These are phyloP conservation scores for Eremothecium coryli DNA, from an alignment of 1,139 yeast genomes.

Conservation along the genomic window DNA sequence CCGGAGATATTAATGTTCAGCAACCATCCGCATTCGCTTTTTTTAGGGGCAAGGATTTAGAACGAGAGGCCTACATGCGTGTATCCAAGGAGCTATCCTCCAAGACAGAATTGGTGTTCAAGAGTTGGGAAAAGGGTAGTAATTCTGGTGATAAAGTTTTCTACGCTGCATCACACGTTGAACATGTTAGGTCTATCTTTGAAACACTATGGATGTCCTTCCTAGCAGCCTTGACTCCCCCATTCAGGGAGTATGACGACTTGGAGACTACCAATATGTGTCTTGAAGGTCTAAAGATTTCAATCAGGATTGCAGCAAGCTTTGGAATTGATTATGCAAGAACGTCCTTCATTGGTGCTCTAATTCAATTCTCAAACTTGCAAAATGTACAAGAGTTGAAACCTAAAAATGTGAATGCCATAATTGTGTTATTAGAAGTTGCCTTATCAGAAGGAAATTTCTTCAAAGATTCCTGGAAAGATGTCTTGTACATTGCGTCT, in stretches of 20 bases:
- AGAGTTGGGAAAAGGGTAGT: slow-evolving; percentile 51
- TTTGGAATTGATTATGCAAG: slow-evolving; percentile 81
- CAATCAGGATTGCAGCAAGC: slow-evolving; percentile 75
- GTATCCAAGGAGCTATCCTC: slow-evolving; percentile 88
- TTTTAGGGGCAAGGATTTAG: slow-evolving; percentile 67
- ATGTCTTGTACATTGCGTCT: slow-evolving; percentile 69
- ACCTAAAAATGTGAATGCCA: slow-evolving; percentile 72
- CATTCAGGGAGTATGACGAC: slow-evolving; percentile 84
- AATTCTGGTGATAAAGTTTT: slow-evolving; percentile 31
- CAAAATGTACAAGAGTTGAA: slow-evolving; percentile 73
- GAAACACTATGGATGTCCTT: slow-evolving; percentile 96
- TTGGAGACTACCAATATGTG: slow-evolving; percentile 61
- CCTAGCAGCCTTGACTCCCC: slow-evolving; percentile 87
- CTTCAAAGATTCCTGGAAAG: slow-evolving; percentile 73
- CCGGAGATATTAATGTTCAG: slow-evolving; percentile 45
- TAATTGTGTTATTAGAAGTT: slow-evolving; percentile 61
- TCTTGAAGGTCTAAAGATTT: slow-evolving; percentile 74
- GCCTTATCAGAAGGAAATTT: slow-evolving; percentile 72
- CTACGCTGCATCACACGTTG: slow-evolving; percentile 64
- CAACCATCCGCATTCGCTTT: slow-evolving; percentile 48
- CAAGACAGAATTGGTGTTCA: slow-evolving; percentile 80
- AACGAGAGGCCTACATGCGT: slow-evolving; percentile 79
- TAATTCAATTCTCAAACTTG: slow-evolving; percentile 77
- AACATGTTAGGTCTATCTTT: slow-evolving; percentile 87
- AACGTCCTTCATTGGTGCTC: slow-evolving; percentile 80